Evolutionary conservation across 108 stramenopile genomes (phyloP), one percentile per base, ranked within the genome.

Genomic region (Tribonema minus): DNA sequence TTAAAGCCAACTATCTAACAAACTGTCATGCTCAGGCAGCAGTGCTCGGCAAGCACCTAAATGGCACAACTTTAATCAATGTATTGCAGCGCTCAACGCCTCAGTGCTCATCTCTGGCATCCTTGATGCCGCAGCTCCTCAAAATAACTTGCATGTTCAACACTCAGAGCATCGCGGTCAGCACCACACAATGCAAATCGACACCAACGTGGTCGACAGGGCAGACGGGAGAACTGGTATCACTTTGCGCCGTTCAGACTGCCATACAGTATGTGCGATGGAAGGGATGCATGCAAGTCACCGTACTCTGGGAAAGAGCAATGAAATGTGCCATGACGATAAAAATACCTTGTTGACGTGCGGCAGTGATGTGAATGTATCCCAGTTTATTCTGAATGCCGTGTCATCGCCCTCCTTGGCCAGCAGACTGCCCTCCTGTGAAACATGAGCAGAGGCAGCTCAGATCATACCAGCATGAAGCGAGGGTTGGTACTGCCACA

Each of bases 331-430:
- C 46, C 20, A 54, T 9, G 9, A 20, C 46, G 9, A n/a, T 39
- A 7, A 39, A 90, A 88, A 7, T 20, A 54, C 46, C 46, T 54
- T 9, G 20, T 54, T 54, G 46, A 54, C 46, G 20, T 54, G 46
- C 20, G 46, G 46, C 20, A 54, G 20, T 54, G 46, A 54, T 54
- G 9, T 87, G 68, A 38, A 85, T 85, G 3, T 67, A 20, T 2
- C 46, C 69, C 15, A 39, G 34, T 20, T 79, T 68, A 4, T 61
- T 77, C 20, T 75, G 35, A 15, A 72, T 30, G 3, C 29, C 30
- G 30, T 70, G 46, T 54, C 20, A 20, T 54, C 20, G 23, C 6
- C 60, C n/a, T n/a, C 39, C 34, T 70, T 59, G 4, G 7, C 20
- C 15, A 15, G 46, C 46, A 15, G 9, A 20, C 46, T 54, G 20